A percentile compares a stretch with the other conserved stretches of the same genome.
Conservation (phyloP, 2,329 filamentous ascomycete species). For the Talaromyces sp. region DNA sequence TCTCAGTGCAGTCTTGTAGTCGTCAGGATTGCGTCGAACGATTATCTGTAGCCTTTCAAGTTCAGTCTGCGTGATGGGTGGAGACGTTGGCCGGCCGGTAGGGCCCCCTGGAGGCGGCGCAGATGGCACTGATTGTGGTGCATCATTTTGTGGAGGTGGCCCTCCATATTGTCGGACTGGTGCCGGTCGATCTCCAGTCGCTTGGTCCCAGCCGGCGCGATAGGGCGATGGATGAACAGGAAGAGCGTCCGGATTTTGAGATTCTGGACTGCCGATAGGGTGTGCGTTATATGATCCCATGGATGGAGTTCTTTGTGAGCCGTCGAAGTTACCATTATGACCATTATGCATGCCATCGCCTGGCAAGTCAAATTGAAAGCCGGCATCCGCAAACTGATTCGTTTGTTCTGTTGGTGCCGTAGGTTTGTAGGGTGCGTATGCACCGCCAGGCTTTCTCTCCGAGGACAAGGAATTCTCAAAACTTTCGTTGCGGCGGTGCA, state of each 20-base stretch:
- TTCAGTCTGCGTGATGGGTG: slow-evolving; percentile 72
- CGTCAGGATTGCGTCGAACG: slow-evolving; percentile 68
- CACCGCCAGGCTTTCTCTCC: slow-evolving; percentile 21
- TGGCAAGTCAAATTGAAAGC: slow-evolving; percentile 72
- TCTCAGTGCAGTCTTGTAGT: slow-evolving; percentile 67
- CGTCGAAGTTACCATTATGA: slow-evolving; percentile 3
- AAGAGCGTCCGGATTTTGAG: slow-evolving; percentile 50
- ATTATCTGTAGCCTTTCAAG: slow-evolving; percentile 69
- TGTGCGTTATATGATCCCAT: slow-evolving; percentile 12
- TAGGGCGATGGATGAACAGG: slow-evolving; percentile 56
- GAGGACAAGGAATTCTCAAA: slow-evolving; percentile 16
- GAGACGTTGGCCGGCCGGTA: slow-evolving; percentile 28
- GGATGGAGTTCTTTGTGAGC: slow-evolving; percentile 8
- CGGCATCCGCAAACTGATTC: slow-evolving; percentile 48
- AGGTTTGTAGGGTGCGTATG: slow-evolving; percentile 38
- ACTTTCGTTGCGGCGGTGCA: slow-evolving; percentile 16
- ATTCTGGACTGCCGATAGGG: neutral
- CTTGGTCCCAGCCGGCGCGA: slow-evolving; percentile 49
- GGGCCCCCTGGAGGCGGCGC: slow-evolving; percentile 3
- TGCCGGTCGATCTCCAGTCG: slow-evolving; percentile 40
- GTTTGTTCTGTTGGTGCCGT: slow-evolving; percentile 42
- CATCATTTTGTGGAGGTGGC: slow-evolving; percentile 33
- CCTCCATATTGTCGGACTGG: slow-evolving; percentile 53
- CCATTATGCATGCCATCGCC: slow-evolving; percentile 4
- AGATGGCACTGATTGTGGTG: slow-evolving; percentile 24